Evolutionary conservation across 2,329 filamentous ascomycete species (phyloP), one percentile per base, ranked within the genome.

Genomic region (Dryadomyces quercus-mongolicae): DNA sequence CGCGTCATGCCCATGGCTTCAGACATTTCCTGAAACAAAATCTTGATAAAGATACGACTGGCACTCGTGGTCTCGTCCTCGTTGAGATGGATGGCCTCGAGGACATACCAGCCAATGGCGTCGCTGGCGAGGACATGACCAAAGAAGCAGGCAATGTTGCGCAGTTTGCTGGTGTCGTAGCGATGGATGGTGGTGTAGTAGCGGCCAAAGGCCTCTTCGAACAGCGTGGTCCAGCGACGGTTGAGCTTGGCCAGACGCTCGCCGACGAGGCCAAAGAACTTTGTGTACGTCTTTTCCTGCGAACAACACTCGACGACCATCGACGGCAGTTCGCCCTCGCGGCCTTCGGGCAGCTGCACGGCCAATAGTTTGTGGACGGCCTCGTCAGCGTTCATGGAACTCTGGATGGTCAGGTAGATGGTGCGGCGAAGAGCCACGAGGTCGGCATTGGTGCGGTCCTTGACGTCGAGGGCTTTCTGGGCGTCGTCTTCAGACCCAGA

Each of bases 181-280:
- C 93, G 86, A 69, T 98, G 93, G 58, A 97, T 97, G 0, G 91
- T 97, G 58, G 94, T 88, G 74, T 96, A 98, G 70, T 97, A 96
- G 63, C 91, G 91, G 57, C 80, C 79, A 67, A 98, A 98, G 21
- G 85, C 81, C 60, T 89, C 81, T 68, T 97, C 90, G 60, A 97
- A 97, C 6, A 97, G 77, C 59, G 94, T 89, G 31, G 83, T 86
- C 93, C 93, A 98, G 51, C 96, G 78, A 21, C 93, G 82, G 69
- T 97, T 97, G 64, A 98, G 82, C 70, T 95, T 96, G 64, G 90
- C 88, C 69, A 98, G 95, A 22, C 92, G 82, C 71, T 98, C 93
- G 36, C 88, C 93, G 54, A 97, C 90, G 59, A 95, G 73, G 13
- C 93, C 93, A 64, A 94, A 96, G 71, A 97, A 98, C 68, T 97